These are phyloP conservation scores for Boletus sp. DNA, from an alignment of 1,284 basidiomycete species.

Conservation along the genomic window DNA sequence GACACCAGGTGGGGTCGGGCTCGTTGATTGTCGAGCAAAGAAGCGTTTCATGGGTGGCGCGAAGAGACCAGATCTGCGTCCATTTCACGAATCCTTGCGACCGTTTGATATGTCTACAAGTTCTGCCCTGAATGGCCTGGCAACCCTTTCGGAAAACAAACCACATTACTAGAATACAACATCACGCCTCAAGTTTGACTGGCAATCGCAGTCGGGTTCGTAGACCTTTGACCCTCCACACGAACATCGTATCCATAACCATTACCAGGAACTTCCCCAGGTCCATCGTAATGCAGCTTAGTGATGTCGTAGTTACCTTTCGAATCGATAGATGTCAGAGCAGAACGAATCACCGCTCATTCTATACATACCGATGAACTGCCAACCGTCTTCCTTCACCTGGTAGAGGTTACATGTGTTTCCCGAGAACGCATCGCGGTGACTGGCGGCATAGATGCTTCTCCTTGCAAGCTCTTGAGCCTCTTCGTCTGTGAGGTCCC, in stretches of 20 bases:
- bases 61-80: not conserved
- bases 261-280: constrained; percentile 57
- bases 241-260: constrained; percentile 79
- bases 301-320: constrained; percentile 79
- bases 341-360: not conserved
- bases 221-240: constrained; percentile 33
- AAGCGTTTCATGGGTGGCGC: constrained; percentile 26
- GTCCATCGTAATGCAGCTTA: constrained; percentile 80
- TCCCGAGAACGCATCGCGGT: constrained; percentile 97
- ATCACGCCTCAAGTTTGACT: constrained; percentile 17
- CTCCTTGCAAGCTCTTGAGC: constrained; percentile 92
- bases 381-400: constrained; percentile 92
- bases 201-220: constrained; percentile 20
- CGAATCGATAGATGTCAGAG: constrained; percentile 13
- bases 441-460: constrained; percentile 96
- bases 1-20: constrained; percentile 1
- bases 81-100: not conserved
- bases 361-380: constrained; percentile 72
- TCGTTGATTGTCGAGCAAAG: constrained; percentile 14
- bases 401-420: constrained; percentile 97
- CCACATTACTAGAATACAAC: constrained; percentile 18
- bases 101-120: no score
- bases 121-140: not conserved
- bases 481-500: constrained; percentile 92
- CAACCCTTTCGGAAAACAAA: constrained; percentile 9